Conservation (phyloP, 306 rosid species). For the Prunus mume region DNA sequence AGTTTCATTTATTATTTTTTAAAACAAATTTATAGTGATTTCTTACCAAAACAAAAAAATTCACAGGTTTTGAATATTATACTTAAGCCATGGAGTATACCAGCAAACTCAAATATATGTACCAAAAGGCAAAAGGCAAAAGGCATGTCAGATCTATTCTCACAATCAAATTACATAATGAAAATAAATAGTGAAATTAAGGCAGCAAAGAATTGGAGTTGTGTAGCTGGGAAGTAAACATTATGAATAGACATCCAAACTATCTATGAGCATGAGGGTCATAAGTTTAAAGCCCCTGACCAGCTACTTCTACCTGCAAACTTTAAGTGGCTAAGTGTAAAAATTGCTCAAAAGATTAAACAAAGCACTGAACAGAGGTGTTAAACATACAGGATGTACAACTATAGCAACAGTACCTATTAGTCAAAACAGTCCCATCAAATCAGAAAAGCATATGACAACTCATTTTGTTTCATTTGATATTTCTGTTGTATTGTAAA, state of each 20-base stretch:
- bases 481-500: background rate
- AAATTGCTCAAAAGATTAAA: background rate
- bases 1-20: background rate
- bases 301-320: background rate
- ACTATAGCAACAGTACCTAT: background rate
- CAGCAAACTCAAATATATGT: background rate
- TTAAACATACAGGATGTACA: background rate
- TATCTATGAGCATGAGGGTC: background rate
- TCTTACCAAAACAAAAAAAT: background rate
- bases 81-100: background rate
- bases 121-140: background rate
- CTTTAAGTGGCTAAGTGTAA: background rate
- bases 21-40: background rate
- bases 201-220: background rate
- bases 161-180: background rate
- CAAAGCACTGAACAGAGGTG: background rate
- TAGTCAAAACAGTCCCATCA: background rate
- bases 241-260: background rate
- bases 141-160: background rate
- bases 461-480: background rate
- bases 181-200: background rate
- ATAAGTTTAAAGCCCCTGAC: background rate
- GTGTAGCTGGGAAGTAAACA: background rate
- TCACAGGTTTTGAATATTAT: background rate
- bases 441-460: background rate